These are phyloP conservation scores for Neurospora terricola DNA, from an alignment of 495 filamentous ascomycete species.

Conservation along the genomic window DNA sequence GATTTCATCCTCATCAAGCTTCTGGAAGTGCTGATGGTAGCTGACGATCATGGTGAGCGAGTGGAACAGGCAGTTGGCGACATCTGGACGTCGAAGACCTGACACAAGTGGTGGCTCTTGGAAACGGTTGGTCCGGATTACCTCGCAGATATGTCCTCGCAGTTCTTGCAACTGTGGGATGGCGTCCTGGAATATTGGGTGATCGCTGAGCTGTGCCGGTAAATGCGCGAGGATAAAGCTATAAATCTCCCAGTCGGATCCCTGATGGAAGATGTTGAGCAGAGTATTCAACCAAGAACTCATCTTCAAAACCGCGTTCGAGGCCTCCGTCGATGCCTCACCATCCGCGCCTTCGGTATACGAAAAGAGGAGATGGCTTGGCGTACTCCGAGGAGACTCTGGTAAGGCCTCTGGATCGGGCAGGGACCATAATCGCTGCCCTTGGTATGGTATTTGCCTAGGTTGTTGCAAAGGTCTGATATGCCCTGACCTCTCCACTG, in stretches of 20 bases:
- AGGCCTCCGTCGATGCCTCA: conserved; percentile 6
- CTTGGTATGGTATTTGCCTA: conserved; percentile 21
- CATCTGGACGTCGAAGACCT: conserved; percentile 76
- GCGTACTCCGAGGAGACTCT: conserved; percentile 28
- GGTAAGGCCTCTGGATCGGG: conserved; percentile 44
- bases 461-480: conserved; percentile 27
- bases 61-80: conserved; percentile 80
- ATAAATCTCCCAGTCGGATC: conserved; percentile 88
- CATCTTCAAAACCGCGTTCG: conserved; percentile 46
- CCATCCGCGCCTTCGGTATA: conserved; percentile 1
- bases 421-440: conserved; percentile 40
- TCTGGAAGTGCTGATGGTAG: conserved; percentile 77
- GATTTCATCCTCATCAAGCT: conserved; percentile 78
- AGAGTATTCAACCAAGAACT: conserved; percentile 68
- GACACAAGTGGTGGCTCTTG: conserved; percentile 64
- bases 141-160: conserved; percentile 68
- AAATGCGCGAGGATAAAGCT: conserved; percentile 81
- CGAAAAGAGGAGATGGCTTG: conserved; percentile 35
- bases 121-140: conserved; percentile 63
- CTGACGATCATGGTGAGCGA: conserved; percentile 73
- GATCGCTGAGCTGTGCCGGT: conserved; percentile 81
- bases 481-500: conserved; percentile 23
- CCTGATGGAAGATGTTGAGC: conserved; percentile 61
- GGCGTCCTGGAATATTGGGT: conserved; percentile 66
- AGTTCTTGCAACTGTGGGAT: conserved; percentile 64